Base-by-base conservation (phyloP, 192 early-diverging fungal species). In the Pilaira anomala region DNA sequence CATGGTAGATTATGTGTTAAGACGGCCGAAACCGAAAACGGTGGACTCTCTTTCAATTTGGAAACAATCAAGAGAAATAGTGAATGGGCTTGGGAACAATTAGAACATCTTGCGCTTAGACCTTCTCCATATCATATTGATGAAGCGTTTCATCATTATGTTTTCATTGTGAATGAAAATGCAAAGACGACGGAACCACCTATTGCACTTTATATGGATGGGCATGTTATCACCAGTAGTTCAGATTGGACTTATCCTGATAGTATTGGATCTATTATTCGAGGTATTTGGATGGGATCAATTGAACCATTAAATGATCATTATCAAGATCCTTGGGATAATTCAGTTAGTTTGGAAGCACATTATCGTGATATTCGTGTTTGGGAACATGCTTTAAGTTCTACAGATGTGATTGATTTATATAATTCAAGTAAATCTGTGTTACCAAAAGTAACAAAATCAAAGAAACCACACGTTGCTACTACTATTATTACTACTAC, bases 271-370 rank as follows among this genome's bases (percentile, higher is more conserved):
- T 21, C 40, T 24, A 21, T 49, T 3, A 26, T 76, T 13, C 60
- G 57, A 1, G 69, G 74, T 13, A 7, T 76, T 1, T 76, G 74
- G 74, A 53, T 76, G 26, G 74, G 74, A 0, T 62, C 64, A 2
- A 29, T 66, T 16, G 74, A 71, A 42, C 69, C 74, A 26, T 65
- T 67, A 42, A 49, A 53, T 48, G 48, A 13, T 36, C 56, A 68
- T 12, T 71, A 71, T 36, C 69, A 71, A 49, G 69, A 67, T 28
- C 19, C 54, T 24, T 76, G 74, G 74, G 69, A 76, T 8, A 67
- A 52, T 16, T 36, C 48, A 22, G 28, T 48, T 39, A 57, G 48
- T 59, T 53, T 75, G n/a, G 64, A 59, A 45, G 67, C 62, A 8
- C 46, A 45, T 22, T 62, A 56, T 50, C 40, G 58, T 9, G 56